Evolutionary conservation across 768 basidiomycete species (phyloP).

Genomic region (Termitomyces eurrhizus): DNA sequence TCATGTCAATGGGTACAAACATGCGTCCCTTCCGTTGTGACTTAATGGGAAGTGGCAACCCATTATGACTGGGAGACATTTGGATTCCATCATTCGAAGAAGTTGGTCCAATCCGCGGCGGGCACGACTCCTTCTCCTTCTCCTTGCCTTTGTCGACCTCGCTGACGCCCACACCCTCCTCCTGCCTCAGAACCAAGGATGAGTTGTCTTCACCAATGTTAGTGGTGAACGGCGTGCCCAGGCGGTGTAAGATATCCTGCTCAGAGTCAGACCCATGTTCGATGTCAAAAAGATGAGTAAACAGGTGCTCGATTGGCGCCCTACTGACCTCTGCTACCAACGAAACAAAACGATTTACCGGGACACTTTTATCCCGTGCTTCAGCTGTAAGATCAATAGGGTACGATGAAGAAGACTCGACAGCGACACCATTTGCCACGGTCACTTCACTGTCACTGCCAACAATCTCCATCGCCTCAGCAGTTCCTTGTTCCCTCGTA

Average conservation of each 20-base stretch:
- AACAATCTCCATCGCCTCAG: not conserved
- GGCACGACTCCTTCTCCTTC: not conserved
- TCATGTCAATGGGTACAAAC: slow-evolving; percentile 7
- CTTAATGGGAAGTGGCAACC: slow-evolving; percentile 14
- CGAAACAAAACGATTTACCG: not conserved
- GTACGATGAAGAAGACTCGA: not conserved
- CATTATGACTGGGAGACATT: slow-evolving; percentile 1
- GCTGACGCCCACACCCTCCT: not conserved
- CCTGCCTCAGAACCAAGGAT: not conserved
- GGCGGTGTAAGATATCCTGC: not conserved
- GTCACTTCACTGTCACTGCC: not conserved
- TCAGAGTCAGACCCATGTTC: not conserved
- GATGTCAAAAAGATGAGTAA: not conserved
- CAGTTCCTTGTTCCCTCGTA: not conserved
- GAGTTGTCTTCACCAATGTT: not conserved
- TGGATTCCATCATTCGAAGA: not conserved
- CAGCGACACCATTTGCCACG: not conserved
- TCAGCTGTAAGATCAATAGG: not conserved
- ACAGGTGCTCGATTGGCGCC: not conserved
- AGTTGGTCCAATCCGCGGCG: not conserved
- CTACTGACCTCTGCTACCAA: not conserved
- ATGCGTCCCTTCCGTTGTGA: slow-evolving; percentile 13
- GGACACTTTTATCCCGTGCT: not conserved
- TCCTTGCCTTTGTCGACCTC: not conserved
- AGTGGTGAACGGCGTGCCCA: not conserved